Conservation (phyloP, 2,329 filamentous ascomycete species). For the Colletotrichum musicola region DNA sequence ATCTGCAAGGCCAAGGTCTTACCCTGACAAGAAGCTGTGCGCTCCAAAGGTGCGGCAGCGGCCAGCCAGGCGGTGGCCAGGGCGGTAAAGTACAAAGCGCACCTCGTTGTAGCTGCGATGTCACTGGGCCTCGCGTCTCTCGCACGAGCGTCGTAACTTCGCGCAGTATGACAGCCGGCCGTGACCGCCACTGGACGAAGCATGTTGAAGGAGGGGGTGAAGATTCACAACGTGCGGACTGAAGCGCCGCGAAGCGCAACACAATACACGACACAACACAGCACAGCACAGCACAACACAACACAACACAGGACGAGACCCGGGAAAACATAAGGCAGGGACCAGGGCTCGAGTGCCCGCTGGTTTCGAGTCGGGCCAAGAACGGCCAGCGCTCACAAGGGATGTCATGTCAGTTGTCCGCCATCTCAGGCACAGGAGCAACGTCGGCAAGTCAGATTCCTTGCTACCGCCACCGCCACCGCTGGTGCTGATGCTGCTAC, state of each 20-base stretch:
- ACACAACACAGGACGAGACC: conserved; percentile 18
- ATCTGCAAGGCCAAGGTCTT: conserved; percentile 14
- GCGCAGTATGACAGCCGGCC: conserved; percentile 35
- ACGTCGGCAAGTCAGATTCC: conserved; percentile 19
- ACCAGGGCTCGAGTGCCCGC: conserved; percentile 28
- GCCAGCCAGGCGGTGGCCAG: conserved; percentile 1
- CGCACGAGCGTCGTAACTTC: conserved; percentile 27
- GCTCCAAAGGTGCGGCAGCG: conserved; percentile 13
- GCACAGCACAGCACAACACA: neutral
- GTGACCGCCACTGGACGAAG: conserved; percentile 32
- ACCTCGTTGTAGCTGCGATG: conserved; percentile 19
- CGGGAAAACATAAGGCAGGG: conserved; percentile 14
- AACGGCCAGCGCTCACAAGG: conserved; percentile 14
- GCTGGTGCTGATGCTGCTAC: conserved; percentile 6
- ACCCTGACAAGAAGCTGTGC: conserved; percentile 19
- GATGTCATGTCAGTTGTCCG: conserved; percentile 36
- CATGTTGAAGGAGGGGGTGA: conserved; percentile 14
- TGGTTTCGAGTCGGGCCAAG: conserved; percentile 29
- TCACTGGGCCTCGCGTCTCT: conserved; percentile 33
- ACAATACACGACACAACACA: conserved; percentile 7
- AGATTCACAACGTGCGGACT: conserved; percentile 21
- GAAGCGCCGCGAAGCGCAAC: neutral
- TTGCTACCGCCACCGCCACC: conserved; percentile 10
- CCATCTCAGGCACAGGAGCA: conserved; percentile 25
- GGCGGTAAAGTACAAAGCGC: conserved; percentile 20